Conservation (phyloP, 225 moss, liverwort and hornwort species). For the Straminergon stramineum region DNA sequence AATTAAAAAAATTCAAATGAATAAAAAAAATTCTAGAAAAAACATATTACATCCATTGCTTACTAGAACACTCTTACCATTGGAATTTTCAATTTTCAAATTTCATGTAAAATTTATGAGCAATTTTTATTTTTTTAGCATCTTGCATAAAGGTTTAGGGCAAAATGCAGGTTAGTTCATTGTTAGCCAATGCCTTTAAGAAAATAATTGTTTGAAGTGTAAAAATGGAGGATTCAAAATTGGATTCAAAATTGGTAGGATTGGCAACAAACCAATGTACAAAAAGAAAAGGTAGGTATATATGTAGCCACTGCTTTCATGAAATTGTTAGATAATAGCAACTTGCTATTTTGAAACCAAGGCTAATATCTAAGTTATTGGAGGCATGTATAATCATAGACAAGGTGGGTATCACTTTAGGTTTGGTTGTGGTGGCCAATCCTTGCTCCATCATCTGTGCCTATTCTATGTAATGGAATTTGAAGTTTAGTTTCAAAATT, state of each 20-base stretch:
- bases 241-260: not conserved
- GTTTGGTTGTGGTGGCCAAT: accelerated
- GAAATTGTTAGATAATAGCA: not conserved
- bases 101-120: not conserved
- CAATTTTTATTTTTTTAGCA: not conserved
- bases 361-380: accelerated
- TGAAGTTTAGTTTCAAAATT: too few relatives aligned
- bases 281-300: not conserved
- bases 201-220: not conserved
- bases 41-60: not conserved
- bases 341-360: not conserved
- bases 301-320: not conserved
- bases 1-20: not conserved
- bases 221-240: not conserved
- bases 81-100: not conserved
- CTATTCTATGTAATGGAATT: too few relatives aligned
- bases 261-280: accelerated
- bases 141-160: accelerated
- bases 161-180: accelerated
- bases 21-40: not conserved
- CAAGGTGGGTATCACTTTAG: accelerated
- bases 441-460: accelerated
- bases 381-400: too few relatives aligned
- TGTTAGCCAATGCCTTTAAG: accelerated
- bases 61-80: not conserved